Percentiles rank a stretch among this genome's conserved stretches.
Conservation (phyloP, 2,329 filamentous ascomycete species). For the Fusarium drepaniforme region DNA sequence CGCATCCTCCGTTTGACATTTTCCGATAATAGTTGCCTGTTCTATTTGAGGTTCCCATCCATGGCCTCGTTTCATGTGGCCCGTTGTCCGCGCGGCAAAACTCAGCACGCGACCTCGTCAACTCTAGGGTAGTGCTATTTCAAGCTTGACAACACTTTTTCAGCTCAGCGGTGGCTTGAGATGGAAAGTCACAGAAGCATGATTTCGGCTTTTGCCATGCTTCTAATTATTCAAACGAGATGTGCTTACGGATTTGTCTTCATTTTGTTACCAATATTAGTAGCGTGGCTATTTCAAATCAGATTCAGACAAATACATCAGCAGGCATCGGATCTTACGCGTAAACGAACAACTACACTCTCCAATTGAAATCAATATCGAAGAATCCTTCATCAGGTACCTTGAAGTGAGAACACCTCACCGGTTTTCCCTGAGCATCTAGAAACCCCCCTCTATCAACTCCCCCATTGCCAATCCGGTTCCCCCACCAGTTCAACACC, state of each 20-base stretch:
- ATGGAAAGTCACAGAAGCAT: background rate
- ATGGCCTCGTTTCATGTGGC: conserved; percentile 11
- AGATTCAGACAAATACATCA: background rate
- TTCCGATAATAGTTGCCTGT: background rate
- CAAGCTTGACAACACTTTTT: background rate
- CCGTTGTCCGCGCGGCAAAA: conserved; percentile 20
- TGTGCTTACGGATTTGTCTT: background rate
- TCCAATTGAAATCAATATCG: conserved; percentile 32
- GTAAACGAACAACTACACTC: conserved; percentile 3
- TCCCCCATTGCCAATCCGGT: conserved; percentile 28
- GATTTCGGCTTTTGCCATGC: background rate
- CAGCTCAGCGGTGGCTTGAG: background rate
- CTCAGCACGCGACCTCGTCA: background rate
- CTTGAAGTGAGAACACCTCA: conserved; percentile 35
- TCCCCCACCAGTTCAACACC: conserved; percentile 42
- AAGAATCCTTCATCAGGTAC: conserved; percentile 38
- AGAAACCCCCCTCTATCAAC: conserved; percentile 40
- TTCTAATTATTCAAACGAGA: background rate
- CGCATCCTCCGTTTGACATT: background rate
- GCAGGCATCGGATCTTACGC: background rate
- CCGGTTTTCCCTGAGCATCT: conserved; percentile 9
- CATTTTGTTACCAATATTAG: background rate
- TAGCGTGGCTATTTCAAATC: background rate
- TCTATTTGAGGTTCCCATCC: conserved; percentile 4
- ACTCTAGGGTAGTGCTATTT: background rate